A percentile compares a stretch with the other conserved stretches of the same genome.
Conservation (phyloP, 177 flowering plant species). For the Vitis hybrid region DNA sequence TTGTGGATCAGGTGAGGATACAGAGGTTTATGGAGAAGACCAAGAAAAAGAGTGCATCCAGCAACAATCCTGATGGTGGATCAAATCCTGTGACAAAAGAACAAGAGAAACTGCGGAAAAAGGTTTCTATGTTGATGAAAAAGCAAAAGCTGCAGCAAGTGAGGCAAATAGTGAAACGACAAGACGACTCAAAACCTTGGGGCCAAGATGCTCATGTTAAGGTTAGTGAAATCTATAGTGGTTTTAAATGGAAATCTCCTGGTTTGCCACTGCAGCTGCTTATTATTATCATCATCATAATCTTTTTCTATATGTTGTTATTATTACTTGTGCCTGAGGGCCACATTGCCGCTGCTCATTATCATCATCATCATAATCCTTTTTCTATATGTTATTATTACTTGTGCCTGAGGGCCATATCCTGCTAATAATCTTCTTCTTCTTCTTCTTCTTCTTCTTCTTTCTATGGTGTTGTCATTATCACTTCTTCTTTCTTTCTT, state of each 20-base stretch:
- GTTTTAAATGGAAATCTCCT: not conserved
- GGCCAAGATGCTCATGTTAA: constrained; percentile 39
- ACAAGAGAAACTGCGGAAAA: constrained; percentile 41
- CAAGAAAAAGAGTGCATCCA: constrained; percentile 25
- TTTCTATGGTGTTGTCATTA: no score
- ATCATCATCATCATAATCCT: no score
- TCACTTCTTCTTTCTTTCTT: no score
- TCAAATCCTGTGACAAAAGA: constrained; percentile 27
- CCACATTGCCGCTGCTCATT: no score
- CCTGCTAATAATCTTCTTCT: no score
- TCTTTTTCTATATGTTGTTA: no score
- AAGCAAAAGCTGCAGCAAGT: constrained; percentile 50
- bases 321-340: no score
- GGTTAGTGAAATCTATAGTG: constrained; percentile 6
- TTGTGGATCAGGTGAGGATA: constrained; percentile 26
- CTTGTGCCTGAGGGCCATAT: no score
- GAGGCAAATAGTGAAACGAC: constrained; percentile 43
- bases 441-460: no score
- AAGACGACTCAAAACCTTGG: constrained; percentile 56
- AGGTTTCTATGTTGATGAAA: constrained; percentile 53
- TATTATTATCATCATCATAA: no score
- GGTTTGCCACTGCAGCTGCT: no score
- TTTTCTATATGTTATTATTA: no score
- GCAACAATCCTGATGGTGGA: constrained; percentile 8
- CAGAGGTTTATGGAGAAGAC: constrained; percentile 32